Conservation (phyloP, 352 stramenopile species). For the Phytophthora citricola region DNA sequence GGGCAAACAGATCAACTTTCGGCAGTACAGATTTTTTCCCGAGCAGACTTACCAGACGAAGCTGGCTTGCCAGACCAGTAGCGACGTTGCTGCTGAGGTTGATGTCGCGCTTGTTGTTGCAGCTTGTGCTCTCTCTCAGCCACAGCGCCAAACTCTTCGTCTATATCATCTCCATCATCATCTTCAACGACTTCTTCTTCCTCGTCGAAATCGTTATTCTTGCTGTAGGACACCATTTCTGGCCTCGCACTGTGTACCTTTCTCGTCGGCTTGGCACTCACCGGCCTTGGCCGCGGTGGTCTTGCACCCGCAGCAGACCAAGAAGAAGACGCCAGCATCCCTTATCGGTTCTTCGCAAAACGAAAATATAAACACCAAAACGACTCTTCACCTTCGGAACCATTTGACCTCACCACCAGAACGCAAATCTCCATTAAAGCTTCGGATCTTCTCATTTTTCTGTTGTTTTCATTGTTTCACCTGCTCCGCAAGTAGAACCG, state of each 20-base stretch:
- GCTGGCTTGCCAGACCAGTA: conserved; percentile 22
- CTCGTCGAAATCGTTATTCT: conserved; percentile 26
- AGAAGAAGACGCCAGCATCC: conserved; percentile 23
- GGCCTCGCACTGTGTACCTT: conserved; percentile 17
- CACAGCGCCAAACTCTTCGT: conserved; percentile 48
- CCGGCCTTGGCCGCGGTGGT: conserved; percentile 43
- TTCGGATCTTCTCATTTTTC: conserved; percentile 34
- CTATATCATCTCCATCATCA: conserved; percentile 37
- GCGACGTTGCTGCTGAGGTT: conserved; percentile 16
- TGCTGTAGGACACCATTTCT: conserved; percentile 26
- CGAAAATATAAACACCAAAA: conserved; percentile 13
- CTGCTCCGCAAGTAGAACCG: conserved; percentile 9
- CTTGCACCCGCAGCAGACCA: conserved; percentile 21
- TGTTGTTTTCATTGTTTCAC: conserved; percentile 22
- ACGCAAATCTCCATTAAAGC: conserved; percentile 15
- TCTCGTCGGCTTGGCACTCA: conserved; percentile 55
- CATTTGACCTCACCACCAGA: no score
- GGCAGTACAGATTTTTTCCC: neutral
- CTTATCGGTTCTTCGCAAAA: neutral
- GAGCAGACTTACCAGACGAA: conserved; percentile 9
- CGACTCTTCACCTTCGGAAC: conserved; percentile 29
- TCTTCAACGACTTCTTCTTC: conserved; percentile 46
- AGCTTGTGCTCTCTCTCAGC: conserved; percentile 32
- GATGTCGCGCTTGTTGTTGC: conserved; percentile 12
- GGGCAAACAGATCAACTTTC: neutral